Conservation (phyloP, 768 basidiomycete species). For the Kwoniella heveanensis region DNA sequence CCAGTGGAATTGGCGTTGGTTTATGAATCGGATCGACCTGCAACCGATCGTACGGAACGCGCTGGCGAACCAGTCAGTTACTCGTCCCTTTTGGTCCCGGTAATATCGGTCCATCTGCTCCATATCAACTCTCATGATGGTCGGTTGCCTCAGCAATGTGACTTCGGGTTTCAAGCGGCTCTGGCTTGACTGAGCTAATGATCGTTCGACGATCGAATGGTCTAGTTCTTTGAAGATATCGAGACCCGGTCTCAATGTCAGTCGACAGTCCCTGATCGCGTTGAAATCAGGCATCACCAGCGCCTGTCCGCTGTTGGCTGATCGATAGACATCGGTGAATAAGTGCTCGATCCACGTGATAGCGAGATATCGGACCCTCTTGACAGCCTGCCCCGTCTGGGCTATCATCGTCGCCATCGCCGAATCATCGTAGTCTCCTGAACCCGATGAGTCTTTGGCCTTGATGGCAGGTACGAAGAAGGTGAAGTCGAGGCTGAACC, state of each 20-base stretch:
- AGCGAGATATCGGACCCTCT: neutral
- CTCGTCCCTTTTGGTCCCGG: neutral
- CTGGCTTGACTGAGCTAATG: neutral
- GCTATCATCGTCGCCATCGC: neutral
- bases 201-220: neutral
- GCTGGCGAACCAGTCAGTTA: neutral
- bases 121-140: neutral
- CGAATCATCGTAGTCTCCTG: neutral
- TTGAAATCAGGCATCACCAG: neutral
- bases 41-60: constrained; percentile 4
- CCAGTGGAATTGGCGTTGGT: constrained; percentile 19
- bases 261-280: neutral
- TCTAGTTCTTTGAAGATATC: neutral
- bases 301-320: neutral
- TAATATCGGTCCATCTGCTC: neutral
- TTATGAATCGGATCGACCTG: constrained; percentile 23
- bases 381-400: neutral
- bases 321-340: constrained; percentile 3
- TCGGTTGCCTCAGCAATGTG: neutral
- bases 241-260: constrained; percentile 12
- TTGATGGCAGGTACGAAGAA: constrained; percentile 8
- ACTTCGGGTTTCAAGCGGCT: neutral
- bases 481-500: constrained; percentile 14
- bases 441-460: too few relatives aligned
- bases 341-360: constrained; percentile 9